These are phyloP conservation scores for Phytopythium montanum DNA, from an alignment of 352 stramenopile genomes.

Conservation along the genomic window DNA sequence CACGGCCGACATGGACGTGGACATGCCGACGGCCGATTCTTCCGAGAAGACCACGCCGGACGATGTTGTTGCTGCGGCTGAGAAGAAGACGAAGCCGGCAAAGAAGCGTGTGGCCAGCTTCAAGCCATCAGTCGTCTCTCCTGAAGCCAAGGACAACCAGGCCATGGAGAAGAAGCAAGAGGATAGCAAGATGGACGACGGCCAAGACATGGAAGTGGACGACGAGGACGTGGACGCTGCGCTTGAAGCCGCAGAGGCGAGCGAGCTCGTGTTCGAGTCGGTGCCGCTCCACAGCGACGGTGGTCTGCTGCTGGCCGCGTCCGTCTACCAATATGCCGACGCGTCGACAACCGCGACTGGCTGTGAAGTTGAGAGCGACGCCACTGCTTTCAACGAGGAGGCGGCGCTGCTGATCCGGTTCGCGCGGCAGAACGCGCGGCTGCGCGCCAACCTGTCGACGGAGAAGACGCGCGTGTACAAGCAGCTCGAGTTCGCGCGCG, in stretches of 20 bases:
- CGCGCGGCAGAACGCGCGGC: slow-evolving; percentile 39
- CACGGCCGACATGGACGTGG: slow-evolving; percentile 9
- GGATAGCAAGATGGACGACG: slow-evolving; percentile 6
- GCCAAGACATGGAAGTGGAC: slow-evolving; percentile 10
- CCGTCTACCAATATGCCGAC: slow-evolving; percentile 37
- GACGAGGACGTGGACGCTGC: slow-evolving; percentile 27
- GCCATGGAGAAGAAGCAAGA: background rate
- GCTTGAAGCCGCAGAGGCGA: slow-evolving; percentile 33
- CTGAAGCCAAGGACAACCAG: background rate
- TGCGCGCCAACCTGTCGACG: slow-evolving; percentile 41
- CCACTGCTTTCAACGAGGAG: slow-evolving; percentile 26
- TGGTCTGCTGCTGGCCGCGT: slow-evolving; percentile 31
- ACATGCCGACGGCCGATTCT: background rate
- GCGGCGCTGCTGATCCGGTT: slow-evolving; percentile 40
- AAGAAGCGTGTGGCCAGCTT: background rate
- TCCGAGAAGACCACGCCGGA: background rate
- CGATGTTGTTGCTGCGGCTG: background rate
- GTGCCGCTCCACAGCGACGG: slow-evolving; percentile 36
- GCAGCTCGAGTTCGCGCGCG: slow-evolving; percentile 39
- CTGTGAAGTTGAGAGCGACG: slow-evolving; percentile 8
- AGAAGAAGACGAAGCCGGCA: slow-evolving; percentile 6
- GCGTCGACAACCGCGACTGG: background rate
- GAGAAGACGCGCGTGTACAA: slow-evolving; percentile 49
- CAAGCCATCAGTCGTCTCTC: background rate
- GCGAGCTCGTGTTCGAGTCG: slow-evolving; percentile 35